These are phyloP conservation scores for Epichloe uncinata DNA, from an alignment of 2,329 filamentous ascomycete genomes.

Conservation along the genomic window DNA sequence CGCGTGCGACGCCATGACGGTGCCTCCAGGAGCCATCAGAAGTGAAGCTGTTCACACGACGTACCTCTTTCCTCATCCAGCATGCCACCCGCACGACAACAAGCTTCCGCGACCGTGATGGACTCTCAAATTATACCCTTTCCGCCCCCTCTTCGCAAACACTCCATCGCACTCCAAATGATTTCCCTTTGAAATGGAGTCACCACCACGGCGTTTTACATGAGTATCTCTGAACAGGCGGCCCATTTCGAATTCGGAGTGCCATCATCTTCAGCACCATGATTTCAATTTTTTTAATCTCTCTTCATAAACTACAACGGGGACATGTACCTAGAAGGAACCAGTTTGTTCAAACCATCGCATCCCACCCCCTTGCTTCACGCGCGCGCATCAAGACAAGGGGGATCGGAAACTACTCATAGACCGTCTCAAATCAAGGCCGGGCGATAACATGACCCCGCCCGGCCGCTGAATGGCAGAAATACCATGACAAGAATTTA, in stretches of 20 bases:
- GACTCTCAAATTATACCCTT: no score
- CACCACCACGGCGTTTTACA: not conserved
- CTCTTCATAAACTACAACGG: no score
- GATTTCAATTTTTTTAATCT: not conserved
- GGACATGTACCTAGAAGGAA: no score
- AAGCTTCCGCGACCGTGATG: no score
- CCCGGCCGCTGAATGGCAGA: constrained; percentile 6
- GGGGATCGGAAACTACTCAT: not conserved
- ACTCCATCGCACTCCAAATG: not conserved
- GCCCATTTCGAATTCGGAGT: no score
- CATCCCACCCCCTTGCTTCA: not conserved
- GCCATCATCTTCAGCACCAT: not conserved
- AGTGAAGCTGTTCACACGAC: not conserved
- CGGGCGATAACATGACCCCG: not conserved
- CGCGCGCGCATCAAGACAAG: not conserved
- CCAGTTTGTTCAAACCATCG: no score
- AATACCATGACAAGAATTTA: constrained; percentile 5
- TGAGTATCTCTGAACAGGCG: no score
- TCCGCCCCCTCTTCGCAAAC: no score
- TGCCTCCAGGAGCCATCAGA: not conserved
- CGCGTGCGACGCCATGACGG: constrained; percentile 16
- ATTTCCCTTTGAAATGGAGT: not conserved
- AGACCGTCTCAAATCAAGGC: not conserved
- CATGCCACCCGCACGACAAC: no score
- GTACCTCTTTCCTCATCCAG: no score